Evolutionary conservation across 352 stramenopile species (phyloP), one percentile per base, ranked within the genome.

Genomic region (Plasmopara halstedii): DNA sequence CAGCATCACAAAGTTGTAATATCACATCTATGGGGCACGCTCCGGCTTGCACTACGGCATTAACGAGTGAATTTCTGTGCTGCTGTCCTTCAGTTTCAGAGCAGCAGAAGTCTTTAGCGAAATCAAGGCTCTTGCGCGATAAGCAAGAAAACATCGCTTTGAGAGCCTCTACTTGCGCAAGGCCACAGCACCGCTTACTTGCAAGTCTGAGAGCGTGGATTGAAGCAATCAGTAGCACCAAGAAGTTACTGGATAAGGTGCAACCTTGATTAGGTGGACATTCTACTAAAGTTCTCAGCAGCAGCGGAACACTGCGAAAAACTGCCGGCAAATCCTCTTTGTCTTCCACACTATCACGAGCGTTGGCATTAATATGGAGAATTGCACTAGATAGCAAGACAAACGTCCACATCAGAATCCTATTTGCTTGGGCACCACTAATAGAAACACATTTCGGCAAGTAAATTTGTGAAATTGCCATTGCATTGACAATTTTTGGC

Each of bases 401-500:
- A 1, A 46, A 43, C 2, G 61, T 65, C 43, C 55, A 70, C 31
- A 55, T 62, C 15, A 36, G 44, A 26, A 58, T 58, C 9, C 42
- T 59, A 1, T 20, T 23, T 31, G 46, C 43, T 31, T n/a, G 9
- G 10, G 37, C 32, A n/a, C 17, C 49, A 18, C 32, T 34, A 9
- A 47, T 14, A 33, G 18, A 51, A 21, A 65, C 46, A n/a, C 22
- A 48, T n/a, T 60, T 53, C 11, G 56, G 51, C 49, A 74, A 26
- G 39, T 70, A 67, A 11, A 64, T 37, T 29, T 67, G 56, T 2
- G 56, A 26, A 20, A 44, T 41, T 33, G 66, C 67, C 39, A 86
- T 65, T 0, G 69, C 71, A 40, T 69, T 50, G 6, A 69, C 50
- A 41, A 84, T 77, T 43, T 58, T 53, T 10, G 74, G 67, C 74